Percentiles rank a stretch among this genome's conserved stretches.
These are phyloP conservation scores for Ophiognomonia clavigignenti-juglandacearum DNA, from an alignment of 2,329 filamentous ascomycete species.

Conservation along the genomic window DNA sequence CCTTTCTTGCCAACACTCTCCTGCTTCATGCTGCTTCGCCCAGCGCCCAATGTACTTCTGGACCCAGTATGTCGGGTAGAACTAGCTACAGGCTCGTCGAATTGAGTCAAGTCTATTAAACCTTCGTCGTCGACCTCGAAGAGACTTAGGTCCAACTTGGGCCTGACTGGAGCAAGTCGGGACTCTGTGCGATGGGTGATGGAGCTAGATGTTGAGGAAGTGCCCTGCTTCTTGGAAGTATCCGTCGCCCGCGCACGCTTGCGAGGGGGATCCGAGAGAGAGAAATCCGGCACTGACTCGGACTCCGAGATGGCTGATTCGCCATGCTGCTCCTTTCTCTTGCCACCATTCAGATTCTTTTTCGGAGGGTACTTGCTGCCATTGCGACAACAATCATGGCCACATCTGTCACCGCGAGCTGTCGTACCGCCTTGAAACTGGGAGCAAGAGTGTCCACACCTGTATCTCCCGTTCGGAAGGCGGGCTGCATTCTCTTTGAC, in stretches of 20 bases:
- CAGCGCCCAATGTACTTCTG: background rate
- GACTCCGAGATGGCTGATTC: background rate
- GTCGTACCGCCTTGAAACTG: constrained; percentile 28
- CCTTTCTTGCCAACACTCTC: background rate
- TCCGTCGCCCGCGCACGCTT: background rate
- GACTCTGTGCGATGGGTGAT: too few relatives aligned
- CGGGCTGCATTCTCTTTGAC: constrained; percentile 32
- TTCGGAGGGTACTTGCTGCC: constrained; percentile 60
- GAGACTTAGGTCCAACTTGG: background rate
- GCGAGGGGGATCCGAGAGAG: background rate
- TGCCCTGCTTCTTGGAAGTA: too few relatives aligned
- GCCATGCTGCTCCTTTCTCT: constrained; percentile 22
- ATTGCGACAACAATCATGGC: constrained; percentile 68
- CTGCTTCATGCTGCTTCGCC: background rate
- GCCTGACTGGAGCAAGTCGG: background rate
- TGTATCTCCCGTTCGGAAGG: constrained; percentile 67
- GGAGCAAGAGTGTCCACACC: constrained; percentile 66
- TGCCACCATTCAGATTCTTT: constrained; percentile 29
- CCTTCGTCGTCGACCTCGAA: constrained; percentile 11
- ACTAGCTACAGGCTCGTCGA: background rate
- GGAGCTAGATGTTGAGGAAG: background rate
- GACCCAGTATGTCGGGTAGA: background rate
- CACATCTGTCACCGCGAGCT: constrained; percentile 47
- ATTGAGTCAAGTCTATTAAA: constrained; percentile 10
- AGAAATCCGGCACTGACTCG: background rate